phyloP scores from a whole-genome alignment of 441 rosid species.

The Croton laevigatus region DNA sequence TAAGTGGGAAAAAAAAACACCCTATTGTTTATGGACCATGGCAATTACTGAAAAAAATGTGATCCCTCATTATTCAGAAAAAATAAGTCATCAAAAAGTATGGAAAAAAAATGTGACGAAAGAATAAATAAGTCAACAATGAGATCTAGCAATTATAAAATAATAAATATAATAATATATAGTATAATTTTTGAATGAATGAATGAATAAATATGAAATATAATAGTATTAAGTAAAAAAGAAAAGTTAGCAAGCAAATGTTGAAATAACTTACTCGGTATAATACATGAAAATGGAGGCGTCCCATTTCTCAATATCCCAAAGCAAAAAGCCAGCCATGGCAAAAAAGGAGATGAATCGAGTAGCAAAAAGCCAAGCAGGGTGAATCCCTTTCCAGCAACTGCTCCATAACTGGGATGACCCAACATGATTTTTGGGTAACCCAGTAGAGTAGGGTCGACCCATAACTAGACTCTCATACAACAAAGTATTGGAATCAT shows the following conservation, averaged over 20 bases:
- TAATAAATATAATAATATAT: no score
- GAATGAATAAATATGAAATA: background rate
- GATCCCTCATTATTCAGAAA: no score
- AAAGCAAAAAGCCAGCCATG: constrained; percentile 52
- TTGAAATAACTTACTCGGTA: constrained; percentile 58
- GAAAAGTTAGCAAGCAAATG: constrained; percentile 35
- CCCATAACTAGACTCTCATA: constrained; percentile 47
- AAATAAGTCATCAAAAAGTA: no score
- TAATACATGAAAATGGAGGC: constrained; percentile 65
- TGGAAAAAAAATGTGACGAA: no score
- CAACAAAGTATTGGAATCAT: constrained; percentile 34
- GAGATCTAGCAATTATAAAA: background rate
- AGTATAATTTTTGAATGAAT: no score
- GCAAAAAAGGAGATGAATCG: constrained; percentile 51
- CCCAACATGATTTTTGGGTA: constrained; percentile 44
- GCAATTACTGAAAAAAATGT: no score
- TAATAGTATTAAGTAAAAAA: background rate
- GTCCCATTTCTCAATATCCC: constrained; percentile 68
- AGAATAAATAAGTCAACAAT: background rate
- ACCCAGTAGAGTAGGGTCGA: constrained; percentile 27
- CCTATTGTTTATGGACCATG: no score
- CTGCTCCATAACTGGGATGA: constrained; percentile 62
- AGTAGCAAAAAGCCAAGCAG: constrained; percentile 62
- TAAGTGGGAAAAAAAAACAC: no score
- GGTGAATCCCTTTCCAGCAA: constrained; percentile 77